Evolutionary conservation across 805 yeast genomes (phyloP).

Genomic region (Metschnikowia peoriensis): DNA sequence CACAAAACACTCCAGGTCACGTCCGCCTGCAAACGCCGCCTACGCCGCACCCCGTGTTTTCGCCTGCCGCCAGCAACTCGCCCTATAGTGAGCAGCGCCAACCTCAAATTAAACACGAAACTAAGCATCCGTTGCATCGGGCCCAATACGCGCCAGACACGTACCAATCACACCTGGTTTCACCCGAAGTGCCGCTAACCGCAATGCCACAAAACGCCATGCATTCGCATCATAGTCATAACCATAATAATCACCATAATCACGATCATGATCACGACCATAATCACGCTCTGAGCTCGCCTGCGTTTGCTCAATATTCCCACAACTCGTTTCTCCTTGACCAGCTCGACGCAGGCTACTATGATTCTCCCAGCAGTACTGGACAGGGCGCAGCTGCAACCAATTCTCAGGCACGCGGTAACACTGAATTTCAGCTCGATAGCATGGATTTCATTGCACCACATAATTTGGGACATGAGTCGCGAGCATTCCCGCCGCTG

Average conservation of each 20-base stretch:
- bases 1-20: background rate
- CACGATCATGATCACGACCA: background rate
- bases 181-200: background rate
- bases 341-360: slow-evolving; percentile 7
- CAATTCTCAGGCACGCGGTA: background rate
- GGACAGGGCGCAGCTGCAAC: background rate
- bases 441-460: slow-evolving; percentile 17
- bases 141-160: background rate
- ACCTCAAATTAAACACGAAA: background rate
- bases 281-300: background rate
- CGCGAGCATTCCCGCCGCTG: slow-evolving; percentile 21
- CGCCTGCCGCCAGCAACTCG: background rate
- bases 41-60: background rate
- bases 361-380: background rate
- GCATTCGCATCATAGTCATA: background rate
- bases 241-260: background rate
- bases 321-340: slow-evolving; percentile 13
- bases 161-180: background rate
- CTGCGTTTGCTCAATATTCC: background rate
- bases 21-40: background rate
- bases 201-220: background rate
- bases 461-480: slow-evolving; percentile 13
- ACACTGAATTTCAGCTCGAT: slow-evolving; percentile 6
- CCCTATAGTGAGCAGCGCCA: background rate
- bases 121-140: background rate